These are phyloP conservation scores for Scutellaria baicalensis DNA, from an alignment of 257 asterid genomes.

Conservation along the genomic window DNA sequence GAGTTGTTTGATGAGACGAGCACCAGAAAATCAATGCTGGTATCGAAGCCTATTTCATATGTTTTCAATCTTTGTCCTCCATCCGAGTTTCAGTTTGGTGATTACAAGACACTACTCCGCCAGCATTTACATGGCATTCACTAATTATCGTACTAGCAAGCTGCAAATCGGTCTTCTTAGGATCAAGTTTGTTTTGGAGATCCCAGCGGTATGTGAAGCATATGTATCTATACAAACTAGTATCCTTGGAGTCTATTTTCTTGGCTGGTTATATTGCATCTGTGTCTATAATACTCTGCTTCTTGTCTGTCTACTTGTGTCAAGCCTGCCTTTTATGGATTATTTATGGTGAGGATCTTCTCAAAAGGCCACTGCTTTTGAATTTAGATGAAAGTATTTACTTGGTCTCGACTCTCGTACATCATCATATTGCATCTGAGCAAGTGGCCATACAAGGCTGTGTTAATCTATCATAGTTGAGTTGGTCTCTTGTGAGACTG, in stretches of 20 bases:
- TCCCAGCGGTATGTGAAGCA: too few relatives aligned
- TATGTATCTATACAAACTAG: too few relatives aligned
- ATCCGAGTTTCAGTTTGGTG: constrained; percentile 20
- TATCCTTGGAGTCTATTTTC: too few relatives aligned
- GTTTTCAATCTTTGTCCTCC: constrained; percentile 59
- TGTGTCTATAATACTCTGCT: not conserved
- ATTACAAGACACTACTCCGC: constrained; percentile 17
- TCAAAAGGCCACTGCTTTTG: not conserved
- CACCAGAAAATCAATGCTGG: constrained; percentile 32
- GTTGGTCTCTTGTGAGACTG: too few relatives aligned
- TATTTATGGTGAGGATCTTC: not conserved
- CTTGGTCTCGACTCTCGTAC: not conserved
- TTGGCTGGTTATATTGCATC: not conserved
- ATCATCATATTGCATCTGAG: not conserved
- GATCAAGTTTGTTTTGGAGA: too few relatives aligned
- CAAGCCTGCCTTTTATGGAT: not conserved
- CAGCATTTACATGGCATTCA: constrained; percentile 16
- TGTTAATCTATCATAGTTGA: too few relatives aligned
- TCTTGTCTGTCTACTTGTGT: not conserved
- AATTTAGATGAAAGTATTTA: not conserved
- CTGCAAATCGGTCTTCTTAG: too few relatives aligned
- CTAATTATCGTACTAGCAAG: not conserved
- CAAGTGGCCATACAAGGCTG: not conserved
- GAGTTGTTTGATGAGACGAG: constrained; percentile 36
- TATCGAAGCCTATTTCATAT: constrained; percentile 61